Conservation (phyloP, 345 rosid genomes). For the Diplotaxis tenuifolia region DNA sequence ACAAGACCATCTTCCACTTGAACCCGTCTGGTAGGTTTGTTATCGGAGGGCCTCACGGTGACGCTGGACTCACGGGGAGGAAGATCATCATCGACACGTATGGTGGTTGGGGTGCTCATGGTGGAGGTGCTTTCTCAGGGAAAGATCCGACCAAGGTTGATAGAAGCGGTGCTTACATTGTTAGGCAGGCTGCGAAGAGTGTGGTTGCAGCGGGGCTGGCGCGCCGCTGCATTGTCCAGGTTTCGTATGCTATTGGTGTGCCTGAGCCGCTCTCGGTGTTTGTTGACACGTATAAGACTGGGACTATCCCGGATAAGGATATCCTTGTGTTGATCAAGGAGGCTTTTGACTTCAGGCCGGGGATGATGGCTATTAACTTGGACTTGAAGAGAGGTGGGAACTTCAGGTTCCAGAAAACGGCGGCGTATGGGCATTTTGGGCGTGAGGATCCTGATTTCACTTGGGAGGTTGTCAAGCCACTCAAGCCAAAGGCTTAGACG, state of each 20-base stretch:
- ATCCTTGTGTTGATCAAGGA: constrained; percentile 57
- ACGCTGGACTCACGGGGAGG: constrained; percentile 82
- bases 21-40: constrained; percentile 84
- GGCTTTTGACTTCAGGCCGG: constrained; percentile 71
- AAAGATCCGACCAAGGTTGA: constrained; percentile 82
- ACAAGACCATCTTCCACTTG: constrained; percentile 73
- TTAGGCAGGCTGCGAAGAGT: constrained; percentile 77
- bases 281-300: constrained; percentile 60
- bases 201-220: constrained; percentile 75
- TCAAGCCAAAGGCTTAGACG: constrained; percentile 59
- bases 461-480: constrained; percentile 69
- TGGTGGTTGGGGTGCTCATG: constrained; percentile 79
- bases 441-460: constrained; percentile 76
- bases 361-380: constrained; percentile 73
- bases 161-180: constrained; percentile 75
- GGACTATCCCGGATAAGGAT: constrained; percentile 55
- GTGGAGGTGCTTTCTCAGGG: constrained; percentile 79
- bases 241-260: constrained; percentile 76
- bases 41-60: constrained; percentile 85
- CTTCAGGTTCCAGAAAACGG: constrained; percentile 71
- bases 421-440: constrained; percentile 73
- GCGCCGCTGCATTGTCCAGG: constrained; percentile 71
- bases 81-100: constrained; percentile 78
- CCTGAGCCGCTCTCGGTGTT: constrained; percentile 70
- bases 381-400: constrained; percentile 73